Percentiles rank a stretch among this genome's conserved stretches.
phyloP scores from a whole-genome alignment of 768 basidiomycete genomes.

The Neoboletus magnificus region DNA sequence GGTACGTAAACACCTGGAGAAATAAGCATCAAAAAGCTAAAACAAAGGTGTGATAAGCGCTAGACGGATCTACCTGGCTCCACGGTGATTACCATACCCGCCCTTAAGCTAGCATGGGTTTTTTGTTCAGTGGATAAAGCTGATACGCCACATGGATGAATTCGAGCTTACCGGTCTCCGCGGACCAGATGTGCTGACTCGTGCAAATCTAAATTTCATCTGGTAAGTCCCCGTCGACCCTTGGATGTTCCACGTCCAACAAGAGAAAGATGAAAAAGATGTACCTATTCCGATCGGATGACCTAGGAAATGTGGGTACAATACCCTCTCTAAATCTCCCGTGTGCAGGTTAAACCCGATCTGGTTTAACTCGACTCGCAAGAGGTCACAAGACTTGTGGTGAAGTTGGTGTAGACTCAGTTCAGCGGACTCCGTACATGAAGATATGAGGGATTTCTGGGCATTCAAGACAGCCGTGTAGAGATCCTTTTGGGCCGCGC shows the following conservation, averaged over 20 bases:
- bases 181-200: constrained; percentile 70
- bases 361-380: constrained; percentile 71
- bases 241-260: background rate
- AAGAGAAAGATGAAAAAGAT: constrained; percentile 20
- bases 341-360: constrained; percentile 41
- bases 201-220: constrained; percentile 66
- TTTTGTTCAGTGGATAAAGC: constrained; percentile 5
- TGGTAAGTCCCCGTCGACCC: constrained; percentile 9
- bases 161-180: constrained; percentile 43
- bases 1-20: constrained; percentile 82
- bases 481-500: constrained; percentile 74
- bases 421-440: constrained; percentile 56
- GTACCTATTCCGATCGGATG: constrained; percentile 90
- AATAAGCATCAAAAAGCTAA: background rate
- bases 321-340: constrained; percentile 60
- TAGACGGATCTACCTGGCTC: constrained; percentile 62
- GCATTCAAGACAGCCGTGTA: constrained; percentile 75
- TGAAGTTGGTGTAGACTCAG: constrained; percentile 78
- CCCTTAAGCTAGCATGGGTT: constrained; percentile 50
- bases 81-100: constrained; percentile 90
- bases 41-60: background rate
- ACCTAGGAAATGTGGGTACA: constrained; percentile 92
- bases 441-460: constrained; percentile 61
- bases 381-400: constrained; percentile 58
- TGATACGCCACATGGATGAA: background rate